A percentile compares a stretch with the other conserved stretches of the same genome.
These are phyloP conservation scores for Erysiphe pulchra DNA, from an alignment of 2,329 filamentous ascomycete species.

Conservation along the genomic window DNA sequence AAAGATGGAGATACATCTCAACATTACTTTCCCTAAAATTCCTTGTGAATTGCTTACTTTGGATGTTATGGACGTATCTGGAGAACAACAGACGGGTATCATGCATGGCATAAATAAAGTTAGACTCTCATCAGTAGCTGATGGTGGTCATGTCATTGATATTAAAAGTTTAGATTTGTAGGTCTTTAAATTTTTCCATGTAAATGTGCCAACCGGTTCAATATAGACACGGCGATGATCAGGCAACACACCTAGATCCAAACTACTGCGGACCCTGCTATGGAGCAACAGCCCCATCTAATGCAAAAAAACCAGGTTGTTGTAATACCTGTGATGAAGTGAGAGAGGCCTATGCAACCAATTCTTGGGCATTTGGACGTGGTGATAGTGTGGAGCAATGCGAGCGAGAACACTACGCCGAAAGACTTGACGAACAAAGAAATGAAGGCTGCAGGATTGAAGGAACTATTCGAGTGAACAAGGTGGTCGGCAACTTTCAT, in stretches of 20 bases:
- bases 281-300: slow-evolving; percentile 48
- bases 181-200: slow-evolving; percentile 12
- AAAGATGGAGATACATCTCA: slow-evolving; percentile 97
- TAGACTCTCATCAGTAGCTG: slow-evolving; percentile 41
- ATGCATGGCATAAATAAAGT: slow-evolving; percentile 85
- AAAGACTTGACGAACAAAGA: slow-evolving; percentile 67
- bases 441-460: slow-evolving; percentile 87
- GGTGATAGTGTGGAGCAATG: slow-evolving; percentile 91
- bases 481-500: slow-evolving; percentile 97
- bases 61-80: slow-evolving; percentile 97
- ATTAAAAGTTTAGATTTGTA: slow-evolving; percentile 40
- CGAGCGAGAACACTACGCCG: slow-evolving; percentile 75
- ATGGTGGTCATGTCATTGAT: slow-evolving; percentile 57
- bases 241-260: slow-evolving; percentile 58
- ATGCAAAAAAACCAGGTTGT: slow-evolving; percentile 58
- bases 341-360: slow-evolving; percentile 69
- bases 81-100: slow-evolving; percentile 85
- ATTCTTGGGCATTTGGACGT: slow-evolving; percentile 81
- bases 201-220: slow-evolving; percentile 1
- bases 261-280: slow-evolving; percentile 87
- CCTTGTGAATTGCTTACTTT: slow-evolving; percentile 90
- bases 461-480: slow-evolving; percentile 81
- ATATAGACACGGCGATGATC: slow-evolving; percentile 38
- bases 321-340: slow-evolving; percentile 97
- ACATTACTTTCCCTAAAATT: slow-evolving; percentile 80